A percentile compares a stretch with the other conserved stretches of the same genome.
Evolutionary conservation across 495 filamentous ascomycete genomes (phyloP).

Genomic region (Penicillium coffeae): DNA sequence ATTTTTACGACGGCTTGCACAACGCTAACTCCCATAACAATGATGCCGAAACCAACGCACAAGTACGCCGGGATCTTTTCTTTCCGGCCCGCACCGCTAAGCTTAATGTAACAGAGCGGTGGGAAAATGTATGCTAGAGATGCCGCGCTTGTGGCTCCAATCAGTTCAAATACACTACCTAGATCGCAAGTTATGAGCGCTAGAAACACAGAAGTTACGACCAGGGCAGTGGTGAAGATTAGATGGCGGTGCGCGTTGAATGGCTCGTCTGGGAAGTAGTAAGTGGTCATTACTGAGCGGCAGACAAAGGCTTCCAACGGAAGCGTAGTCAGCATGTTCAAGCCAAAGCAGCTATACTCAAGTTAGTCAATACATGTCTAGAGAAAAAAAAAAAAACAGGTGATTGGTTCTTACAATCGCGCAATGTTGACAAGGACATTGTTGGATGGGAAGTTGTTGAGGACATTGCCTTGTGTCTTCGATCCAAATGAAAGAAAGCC

Average conservation of each 20-base stretch:
- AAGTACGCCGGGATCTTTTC: slow-evolving; percentile 69
- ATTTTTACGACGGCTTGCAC: slow-evolving; percentile 70
- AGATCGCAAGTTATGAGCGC: slow-evolving; percentile 86
- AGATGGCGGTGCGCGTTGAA: slow-evolving; percentile 82
- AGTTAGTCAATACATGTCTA: slow-evolving; percentile 17
- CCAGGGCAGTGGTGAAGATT: slow-evolving; percentile 74
- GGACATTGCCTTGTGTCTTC: slow-evolving; percentile 86
- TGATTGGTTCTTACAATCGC: slow-evolving; percentile 56
- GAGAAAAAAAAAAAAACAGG: neutral
- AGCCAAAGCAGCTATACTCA: slow-evolving; percentile 65
- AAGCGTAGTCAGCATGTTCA: slow-evolving; percentile 98
- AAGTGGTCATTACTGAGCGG: slow-evolving; percentile 91
- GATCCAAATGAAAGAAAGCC: slow-evolving; percentile 93
- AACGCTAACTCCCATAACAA: slow-evolving; percentile 82
- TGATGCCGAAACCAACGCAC: slow-evolving; percentile 70
- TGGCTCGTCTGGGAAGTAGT: slow-evolving; percentile 78
- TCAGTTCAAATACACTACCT: slow-evolving; percentile 89
- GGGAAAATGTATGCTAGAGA: slow-evolving; percentile 94
- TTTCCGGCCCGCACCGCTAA: slow-evolving; percentile 62
- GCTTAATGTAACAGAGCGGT: slow-evolving; percentile 89
- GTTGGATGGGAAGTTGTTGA: slow-evolving; percentile 92
- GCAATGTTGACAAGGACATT: slow-evolving; percentile 93
- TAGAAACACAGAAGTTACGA: slow-evolving; percentile 72
- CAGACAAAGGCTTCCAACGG: slow-evolving; percentile 97
- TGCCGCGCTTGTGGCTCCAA: slow-evolving; percentile 90